Percentiles rank a stretch among this genome's conserved stretches.
phyloP scores from a whole-genome alignment of 1,139 yeast genomes.

The Candida anutae region DNA sequence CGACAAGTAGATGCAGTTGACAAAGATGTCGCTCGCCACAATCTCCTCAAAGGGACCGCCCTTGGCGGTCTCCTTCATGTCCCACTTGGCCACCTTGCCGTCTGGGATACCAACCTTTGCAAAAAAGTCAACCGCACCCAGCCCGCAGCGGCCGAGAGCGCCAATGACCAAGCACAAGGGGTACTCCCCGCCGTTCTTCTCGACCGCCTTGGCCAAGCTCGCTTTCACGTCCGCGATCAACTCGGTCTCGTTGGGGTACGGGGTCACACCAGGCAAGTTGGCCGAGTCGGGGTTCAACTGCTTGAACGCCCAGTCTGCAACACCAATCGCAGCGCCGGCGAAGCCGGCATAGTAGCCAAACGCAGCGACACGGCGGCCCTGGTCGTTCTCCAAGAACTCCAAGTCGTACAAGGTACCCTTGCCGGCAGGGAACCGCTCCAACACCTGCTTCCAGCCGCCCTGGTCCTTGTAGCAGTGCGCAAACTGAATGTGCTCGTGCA shows the following conservation, averaged over 20 bases:
- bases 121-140: constrained; percentile 90
- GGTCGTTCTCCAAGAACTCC: constrained; percentile 89
- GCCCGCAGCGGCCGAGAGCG: constrained; percentile 97
- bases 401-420: constrained; percentile 85
- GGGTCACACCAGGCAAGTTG: constrained; percentile 68
- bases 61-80: constrained; percentile 88
- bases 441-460: constrained; percentile 92
- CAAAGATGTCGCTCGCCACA: constrained; percentile 77
- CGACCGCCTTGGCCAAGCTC: constrained; percentile 53
- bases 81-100: constrained; percentile 83
- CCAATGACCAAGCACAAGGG: constrained; percentile 90
- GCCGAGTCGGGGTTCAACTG: constrained; percentile 57
- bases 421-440: constrained; percentile 84
- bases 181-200: constrained; percentile 50
- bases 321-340: constrained; percentile 97
- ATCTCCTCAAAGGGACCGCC: constrained; percentile 98
- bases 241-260: constrained; percentile 73
- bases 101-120: constrained; percentile 85
- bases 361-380: constrained; percentile 98
- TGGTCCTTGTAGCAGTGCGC: constrained; percentile 98
- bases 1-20: constrained; percentile 92
- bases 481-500: constrained; percentile 94
- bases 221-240: constrained; percentile 63
- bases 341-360: constrained; percentile 98
- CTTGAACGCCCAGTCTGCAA: constrained; percentile 91